These are phyloP conservation scores for Phascolomyces articulosus DNA, from an alignment of 371 early-diverging fungal genomes.

Conservation along the genomic window DNA sequence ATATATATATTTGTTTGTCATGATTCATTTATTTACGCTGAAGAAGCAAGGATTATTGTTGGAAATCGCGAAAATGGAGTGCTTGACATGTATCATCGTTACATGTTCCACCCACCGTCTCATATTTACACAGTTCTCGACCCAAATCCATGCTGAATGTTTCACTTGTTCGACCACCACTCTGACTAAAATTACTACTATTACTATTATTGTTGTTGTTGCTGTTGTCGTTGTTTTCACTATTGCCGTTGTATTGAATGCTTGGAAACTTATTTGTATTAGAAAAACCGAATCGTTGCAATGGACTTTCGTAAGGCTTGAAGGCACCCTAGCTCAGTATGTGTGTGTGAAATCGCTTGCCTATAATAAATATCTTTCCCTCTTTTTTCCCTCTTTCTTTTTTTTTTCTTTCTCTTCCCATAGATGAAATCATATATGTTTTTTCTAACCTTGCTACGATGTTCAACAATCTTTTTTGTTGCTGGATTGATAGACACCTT, in stretches of 20 bases:
- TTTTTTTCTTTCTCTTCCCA: constrained; percentile 4
- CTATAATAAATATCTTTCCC: neutral
- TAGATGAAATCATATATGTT: too few relatives aligned
- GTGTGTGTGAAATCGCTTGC: neutral
- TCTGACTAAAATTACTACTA: too few relatives aligned
- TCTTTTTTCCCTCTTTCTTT: neutral
- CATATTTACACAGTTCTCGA: constrained; percentile 19
- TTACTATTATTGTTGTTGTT: neutral
- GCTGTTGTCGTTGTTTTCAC: neutral
- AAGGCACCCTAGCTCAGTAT: constrained; percentile 17
- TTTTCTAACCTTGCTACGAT: constrained; percentile 1
- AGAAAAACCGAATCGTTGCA: constrained; percentile 9
- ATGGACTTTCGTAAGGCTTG: constrained; percentile 20
- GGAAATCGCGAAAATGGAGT: constrained; percentile 30
- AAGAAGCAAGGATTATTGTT: too few relatives aligned
- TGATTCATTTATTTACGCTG: too few relatives aligned
- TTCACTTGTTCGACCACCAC: too few relatives aligned
- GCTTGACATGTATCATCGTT: constrained; percentile 30
- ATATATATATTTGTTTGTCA: too few relatives aligned
- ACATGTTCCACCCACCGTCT: constrained; percentile 27
- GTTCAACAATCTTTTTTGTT: neutral
- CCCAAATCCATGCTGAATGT: neutral
- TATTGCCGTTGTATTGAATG: neutral
- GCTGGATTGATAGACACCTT: neutral
- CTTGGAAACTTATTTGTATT: neutral